A percentile compares a stretch with the other conserved stretches of the same genome.
Evolutionary conservation across 2,329 filamentous ascomycete genomes (phyloP).

Genomic region (Penicillium sp.): DNA sequence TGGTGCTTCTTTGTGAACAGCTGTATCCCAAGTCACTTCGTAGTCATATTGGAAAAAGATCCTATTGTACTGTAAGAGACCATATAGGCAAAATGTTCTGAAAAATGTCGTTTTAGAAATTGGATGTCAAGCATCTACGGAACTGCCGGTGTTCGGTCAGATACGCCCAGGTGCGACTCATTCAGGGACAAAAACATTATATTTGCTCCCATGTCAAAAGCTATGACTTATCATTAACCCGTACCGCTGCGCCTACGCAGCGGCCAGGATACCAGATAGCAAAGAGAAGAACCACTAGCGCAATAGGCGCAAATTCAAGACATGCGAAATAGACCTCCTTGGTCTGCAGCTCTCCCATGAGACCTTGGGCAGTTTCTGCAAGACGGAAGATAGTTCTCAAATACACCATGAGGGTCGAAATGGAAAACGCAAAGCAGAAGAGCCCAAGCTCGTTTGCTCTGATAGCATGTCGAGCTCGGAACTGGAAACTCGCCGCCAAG

Average conservation of each 20-base stretch:
- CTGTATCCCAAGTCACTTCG: background rate
- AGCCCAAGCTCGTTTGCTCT: background rate
- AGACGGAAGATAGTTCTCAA: slow-evolving; percentile 16
- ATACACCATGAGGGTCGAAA: slow-evolving; percentile 15
- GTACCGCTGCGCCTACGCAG: background rate
- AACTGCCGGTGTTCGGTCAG: no score
- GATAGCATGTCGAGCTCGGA: background rate
- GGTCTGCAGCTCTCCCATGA: slow-evolving; percentile 10
- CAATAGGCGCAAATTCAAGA: slow-evolving; percentile 17
- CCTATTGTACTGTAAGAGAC: background rate
- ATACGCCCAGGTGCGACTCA: no score
- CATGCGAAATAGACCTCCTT: slow-evolving; percentile 15
- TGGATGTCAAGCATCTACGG: background rate
- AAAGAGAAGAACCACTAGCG: slow-evolving; percentile 11
- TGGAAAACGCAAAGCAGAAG: slow-evolving; percentile 4
- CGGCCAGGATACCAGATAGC: slow-evolving; percentile 14
- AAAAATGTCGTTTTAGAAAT: background rate
- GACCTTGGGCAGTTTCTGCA: slow-evolving; percentile 11
- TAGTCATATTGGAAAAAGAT: background rate
- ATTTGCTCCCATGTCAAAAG: background rate
- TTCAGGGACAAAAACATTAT: background rate
- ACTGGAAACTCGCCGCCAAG: background rate
- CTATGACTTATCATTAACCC: background rate
- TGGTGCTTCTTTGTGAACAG: background rate
- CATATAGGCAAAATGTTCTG: background rate